A percentile compares a stretch with the other conserved stretches of the same genome.
Evolutionary conservation across 2,329 filamentous ascomycete species (phyloP).

Genomic region (Cordyceps javanica): DNA sequence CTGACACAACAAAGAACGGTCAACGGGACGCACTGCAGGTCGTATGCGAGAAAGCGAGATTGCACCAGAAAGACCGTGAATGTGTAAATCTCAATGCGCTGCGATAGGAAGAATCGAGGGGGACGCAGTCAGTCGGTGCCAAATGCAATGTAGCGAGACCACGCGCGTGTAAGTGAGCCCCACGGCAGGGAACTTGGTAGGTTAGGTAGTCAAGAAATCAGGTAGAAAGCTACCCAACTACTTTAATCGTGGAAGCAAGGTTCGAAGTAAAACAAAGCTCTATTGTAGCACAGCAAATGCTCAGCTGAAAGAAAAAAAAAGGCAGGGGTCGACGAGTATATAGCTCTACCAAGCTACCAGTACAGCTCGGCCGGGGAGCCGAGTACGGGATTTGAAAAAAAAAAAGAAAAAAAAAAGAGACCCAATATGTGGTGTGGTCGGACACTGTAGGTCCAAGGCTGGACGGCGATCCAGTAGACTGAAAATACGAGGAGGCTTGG

Average conservation of each 20-base stretch:
- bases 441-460: constrained; percentile 2
- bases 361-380: no score
- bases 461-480: not conserved
- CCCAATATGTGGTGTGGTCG: constrained; percentile 6
- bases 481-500: constrained; percentile 14
- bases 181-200: not conserved
- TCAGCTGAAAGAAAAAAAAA: not conserved
- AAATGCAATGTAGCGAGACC: not conserved
- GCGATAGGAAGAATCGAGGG: not conserved
- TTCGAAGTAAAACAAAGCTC: not conserved
- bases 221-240: no score
- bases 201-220: no score
- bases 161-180: constrained; percentile 4
- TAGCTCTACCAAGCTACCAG: not conserved
- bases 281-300: constrained; percentile 1
- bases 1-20: constrained; percentile 11
- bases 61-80: not conserved
- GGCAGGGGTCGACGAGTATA: constrained; percentile 4
- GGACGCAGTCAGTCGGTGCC: not conserved
- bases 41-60: constrained; percentile 10
- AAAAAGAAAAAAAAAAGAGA: no score
- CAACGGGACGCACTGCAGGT: constrained; percentile 9
- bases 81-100: not conserved
- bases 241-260: not conserved
- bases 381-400: no score